Evolutionary conservation across 441 rosid genomes (phyloP).

Genomic region (Pelargonium myrrhifolium): DNA sequence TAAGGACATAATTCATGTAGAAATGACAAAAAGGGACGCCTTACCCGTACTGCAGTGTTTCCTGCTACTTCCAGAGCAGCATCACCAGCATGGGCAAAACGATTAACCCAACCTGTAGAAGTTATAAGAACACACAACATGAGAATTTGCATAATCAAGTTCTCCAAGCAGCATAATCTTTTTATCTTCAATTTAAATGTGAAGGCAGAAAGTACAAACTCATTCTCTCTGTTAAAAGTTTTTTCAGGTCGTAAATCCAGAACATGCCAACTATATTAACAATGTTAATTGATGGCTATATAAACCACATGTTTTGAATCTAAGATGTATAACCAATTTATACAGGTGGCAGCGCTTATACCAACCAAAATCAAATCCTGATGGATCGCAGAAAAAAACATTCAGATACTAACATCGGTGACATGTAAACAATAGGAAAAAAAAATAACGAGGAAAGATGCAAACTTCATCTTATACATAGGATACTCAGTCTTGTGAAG

Average conservation of each 20-base stretch:
- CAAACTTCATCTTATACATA: too few species aligned
- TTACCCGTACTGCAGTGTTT: conserved; percentile 81
- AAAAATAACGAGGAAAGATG: too few species aligned
- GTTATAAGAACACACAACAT: conserved; percentile 8
- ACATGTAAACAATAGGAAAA: too few species aligned
- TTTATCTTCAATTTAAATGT: not conserved
- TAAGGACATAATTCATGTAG: not conserved
- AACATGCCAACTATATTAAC: not conserved
- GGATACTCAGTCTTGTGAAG: too few species aligned
- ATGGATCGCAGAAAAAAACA: too few species aligned
- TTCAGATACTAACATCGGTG: too few species aligned
- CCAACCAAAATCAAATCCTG: too few species aligned
- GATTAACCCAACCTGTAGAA: conserved; percentile 89
- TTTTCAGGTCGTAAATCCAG: not conserved
- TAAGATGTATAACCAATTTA: not conserved
- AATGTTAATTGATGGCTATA: too few species aligned
- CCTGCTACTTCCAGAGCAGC: conserved; percentile 92
- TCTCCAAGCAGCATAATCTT: not conserved
- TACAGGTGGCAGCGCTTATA: too few species aligned
- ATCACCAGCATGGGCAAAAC: conserved; percentile 95
- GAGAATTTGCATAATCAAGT: not conserved
- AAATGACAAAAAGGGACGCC: conserved; percentile 19
- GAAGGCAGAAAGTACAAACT: not conserved
- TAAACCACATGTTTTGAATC: not conserved
- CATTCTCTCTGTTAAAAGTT: not conserved